phyloP scores from a whole-genome alignment of 768 basidiomycete genomes.

The Mycena sanguinolenta region DNA sequence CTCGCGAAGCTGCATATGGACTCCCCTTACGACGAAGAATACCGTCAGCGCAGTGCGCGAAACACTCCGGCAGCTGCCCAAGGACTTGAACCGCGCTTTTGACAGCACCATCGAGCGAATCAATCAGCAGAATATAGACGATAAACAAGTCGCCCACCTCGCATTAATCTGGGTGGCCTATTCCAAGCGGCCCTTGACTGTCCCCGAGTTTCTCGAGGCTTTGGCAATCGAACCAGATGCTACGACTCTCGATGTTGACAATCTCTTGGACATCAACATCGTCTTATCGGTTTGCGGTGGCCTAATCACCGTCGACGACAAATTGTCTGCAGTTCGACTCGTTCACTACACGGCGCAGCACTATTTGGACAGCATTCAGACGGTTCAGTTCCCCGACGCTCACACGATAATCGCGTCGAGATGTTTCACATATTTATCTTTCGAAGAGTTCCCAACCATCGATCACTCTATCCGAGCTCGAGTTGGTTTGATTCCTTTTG shows the following conservation, averaged over 20 bases:
- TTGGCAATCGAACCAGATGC: not conserved
- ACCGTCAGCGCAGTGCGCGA: not conserved
- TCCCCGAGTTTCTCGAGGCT: not conserved
- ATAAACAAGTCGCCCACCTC: not conserved
- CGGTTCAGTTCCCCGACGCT: not conserved
- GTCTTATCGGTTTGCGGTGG: not conserved
- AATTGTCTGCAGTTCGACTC: not conserved
- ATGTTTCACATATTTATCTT: not conserved
- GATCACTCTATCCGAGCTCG: not conserved
- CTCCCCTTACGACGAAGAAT: not conserved
- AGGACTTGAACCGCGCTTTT: not conserved
- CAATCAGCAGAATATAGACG: not conserved
- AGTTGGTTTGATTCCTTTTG: too few species aligned
- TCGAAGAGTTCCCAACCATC: not conserved
- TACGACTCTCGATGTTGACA: not conserved
- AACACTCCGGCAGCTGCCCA: not conserved
- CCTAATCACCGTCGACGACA: not conserved
- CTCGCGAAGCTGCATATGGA: not conserved
- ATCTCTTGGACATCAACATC: not conserved
- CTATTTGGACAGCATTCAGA: not conserved
- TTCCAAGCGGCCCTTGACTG: not conserved
- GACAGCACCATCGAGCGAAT: not conserved
- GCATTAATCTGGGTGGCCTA: not conserved
- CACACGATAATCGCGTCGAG: not conserved
- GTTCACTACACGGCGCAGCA: not conserved